A percentile compares a stretch with the other conserved stretches of the same genome.
Conservation (phyloP, 352 stramenopile species). For the Globisporangium solare region DNA sequence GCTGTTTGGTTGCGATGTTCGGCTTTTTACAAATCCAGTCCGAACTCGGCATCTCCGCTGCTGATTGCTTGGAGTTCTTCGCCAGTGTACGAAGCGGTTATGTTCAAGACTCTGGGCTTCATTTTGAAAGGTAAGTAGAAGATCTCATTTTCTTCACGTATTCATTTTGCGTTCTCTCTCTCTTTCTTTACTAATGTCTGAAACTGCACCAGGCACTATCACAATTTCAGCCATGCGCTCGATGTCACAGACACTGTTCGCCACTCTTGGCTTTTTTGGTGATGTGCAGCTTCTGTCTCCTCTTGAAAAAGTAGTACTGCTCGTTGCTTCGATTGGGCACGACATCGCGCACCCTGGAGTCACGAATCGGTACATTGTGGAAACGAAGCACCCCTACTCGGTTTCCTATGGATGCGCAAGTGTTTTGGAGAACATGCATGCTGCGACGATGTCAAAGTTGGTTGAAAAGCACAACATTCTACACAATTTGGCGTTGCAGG, state of each 20-base stretch:
- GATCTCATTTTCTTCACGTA: background rate
- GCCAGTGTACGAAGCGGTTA: slow-evolving; percentile 15
- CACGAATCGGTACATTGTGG: slow-evolving; percentile 22
- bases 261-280: slow-evolving; percentile 16
- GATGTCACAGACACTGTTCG: slow-evolving; percentile 30
- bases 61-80: slow-evolving; percentile 9
- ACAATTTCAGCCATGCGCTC: slow-evolving; percentile 26
- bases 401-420: slow-evolving; percentile 16
- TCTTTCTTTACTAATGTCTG: background rate
- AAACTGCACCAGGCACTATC: slow-evolving; percentile 14
- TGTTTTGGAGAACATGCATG: slow-evolving; percentile 27
- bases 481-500: slow-evolving; percentile 9
- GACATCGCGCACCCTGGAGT: slow-evolving; percentile 25
- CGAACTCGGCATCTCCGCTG: slow-evolving; percentile 3
- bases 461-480: slow-evolving; percentile 13
- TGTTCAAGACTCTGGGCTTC: background rate
- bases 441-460: slow-evolving; percentile 20
- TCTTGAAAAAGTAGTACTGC: slow-evolving; percentile 18
- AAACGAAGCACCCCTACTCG: slow-evolving; percentile 15
- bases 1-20: slow-evolving; percentile 14
- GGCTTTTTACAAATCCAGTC: slow-evolving; percentile 6
- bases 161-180: background rate
- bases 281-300: slow-evolving; percentile 7
- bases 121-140: slow-evolving; percentile 13
- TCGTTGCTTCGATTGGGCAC: slow-evolving; percentile 24